Evolutionary conservation across 1,139 yeast genomes (phyloP).

Genomic region (Candida sp.): DNA sequence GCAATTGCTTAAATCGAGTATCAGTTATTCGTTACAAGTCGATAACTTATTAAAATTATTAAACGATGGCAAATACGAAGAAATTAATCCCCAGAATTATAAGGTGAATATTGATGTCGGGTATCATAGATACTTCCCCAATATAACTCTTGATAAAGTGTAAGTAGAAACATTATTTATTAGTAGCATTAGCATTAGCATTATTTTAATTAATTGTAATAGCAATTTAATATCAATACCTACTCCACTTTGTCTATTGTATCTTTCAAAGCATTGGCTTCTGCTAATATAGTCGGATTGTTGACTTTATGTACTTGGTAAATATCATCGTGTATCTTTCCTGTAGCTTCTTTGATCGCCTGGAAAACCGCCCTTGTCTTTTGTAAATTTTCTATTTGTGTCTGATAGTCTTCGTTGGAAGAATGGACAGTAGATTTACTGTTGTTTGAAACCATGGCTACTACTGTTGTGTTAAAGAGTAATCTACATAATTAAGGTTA

Average conservation of each 20-base stretch:
- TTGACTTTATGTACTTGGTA: conserved; percentile 12
- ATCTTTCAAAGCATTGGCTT: conserved; percentile 6
- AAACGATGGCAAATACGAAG: conserved; percentile 4
- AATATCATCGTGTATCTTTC: conserved; percentile 23
- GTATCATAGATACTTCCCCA: conserved; percentile 40
- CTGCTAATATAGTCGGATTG: conserved; percentile 6
- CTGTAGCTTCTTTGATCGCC: conserved; percentile 24
- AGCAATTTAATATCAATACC: too few relatives aligned
- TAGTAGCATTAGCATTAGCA: neutral
- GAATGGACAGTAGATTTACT: too few relatives aligned
- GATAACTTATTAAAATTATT: conserved; percentile 5
- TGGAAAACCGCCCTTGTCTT: conserved; percentile 28
- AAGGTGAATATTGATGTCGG: conserved; percentile 20
- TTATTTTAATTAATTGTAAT: conserved; percentile 1
- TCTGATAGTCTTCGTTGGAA: conserved; percentile 6
- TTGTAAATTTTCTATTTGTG: conserved; percentile 18
- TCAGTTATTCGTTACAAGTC: conserved; percentile 4
- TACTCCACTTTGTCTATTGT: conserved; percentile 5
- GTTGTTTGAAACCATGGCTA: neutral
- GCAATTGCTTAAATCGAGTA: neutral
- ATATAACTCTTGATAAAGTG: conserved; percentile 15
- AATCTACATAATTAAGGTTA: neutral
- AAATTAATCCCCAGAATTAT: conserved; percentile 9
- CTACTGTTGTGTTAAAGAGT: neutral
- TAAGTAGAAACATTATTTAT: neutral